These are phyloP conservation scores for Pichia sp. DNA, from an alignment of 1,139 yeast genomes.

Conservation along the genomic window DNA sequence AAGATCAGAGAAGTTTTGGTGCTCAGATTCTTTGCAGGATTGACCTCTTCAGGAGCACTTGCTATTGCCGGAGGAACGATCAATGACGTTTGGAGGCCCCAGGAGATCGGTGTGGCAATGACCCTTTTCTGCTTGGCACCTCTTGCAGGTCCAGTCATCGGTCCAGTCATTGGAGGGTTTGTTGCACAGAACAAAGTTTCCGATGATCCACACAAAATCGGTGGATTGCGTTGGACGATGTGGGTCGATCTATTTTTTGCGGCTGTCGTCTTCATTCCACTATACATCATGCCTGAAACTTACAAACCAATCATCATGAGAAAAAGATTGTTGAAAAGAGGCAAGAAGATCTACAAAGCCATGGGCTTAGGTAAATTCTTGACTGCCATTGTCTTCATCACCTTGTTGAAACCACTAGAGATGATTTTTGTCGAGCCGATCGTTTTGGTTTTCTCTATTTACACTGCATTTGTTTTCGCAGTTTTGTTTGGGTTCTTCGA, in stretches of 20 bases:
- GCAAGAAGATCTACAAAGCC: slow-evolving; percentile 42
- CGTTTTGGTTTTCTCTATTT: slow-evolving; percentile 60
- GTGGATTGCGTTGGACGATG: slow-evolving; percentile 72
- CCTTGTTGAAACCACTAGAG: slow-evolving; percentile 58
- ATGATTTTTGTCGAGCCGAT: slow-evolving; percentile 69
- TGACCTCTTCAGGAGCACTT: slow-evolving; percentile 78
- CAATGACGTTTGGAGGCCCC: slow-evolving; percentile 69
- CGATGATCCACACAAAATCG: slow-evolving; percentile 19
- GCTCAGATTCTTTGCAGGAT: slow-evolving; percentile 74
- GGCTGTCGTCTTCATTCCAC: slow-evolving; percentile 59
- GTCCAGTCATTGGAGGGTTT: slow-evolving; percentile 80
- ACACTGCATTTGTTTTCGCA: slow-evolving; percentile 69
- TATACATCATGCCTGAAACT: slow-evolving; percentile 62
- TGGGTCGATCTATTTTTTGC: slow-evolving; percentile 75
- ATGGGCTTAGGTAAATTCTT: slow-evolving; percentile 33
- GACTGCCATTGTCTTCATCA: slow-evolving; percentile 39
- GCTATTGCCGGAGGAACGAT: slow-evolving; percentile 86
- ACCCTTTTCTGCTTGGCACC: slow-evolving; percentile 68
- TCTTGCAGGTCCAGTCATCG: slow-evolving; percentile 75
- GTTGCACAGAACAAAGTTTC: slow-evolving; percentile 53
- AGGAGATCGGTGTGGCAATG: slow-evolving; percentile 64
- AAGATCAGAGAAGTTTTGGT: slow-evolving; percentile 60
- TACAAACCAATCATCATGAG: slow-evolving; percentile 59
- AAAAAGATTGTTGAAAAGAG: slow-evolving; percentile 56
- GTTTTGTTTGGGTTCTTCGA: slow-evolving; percentile 75